Conservation (phyloP, 768 basidiomycete genomes). For the Ramaria sp. region DNA sequence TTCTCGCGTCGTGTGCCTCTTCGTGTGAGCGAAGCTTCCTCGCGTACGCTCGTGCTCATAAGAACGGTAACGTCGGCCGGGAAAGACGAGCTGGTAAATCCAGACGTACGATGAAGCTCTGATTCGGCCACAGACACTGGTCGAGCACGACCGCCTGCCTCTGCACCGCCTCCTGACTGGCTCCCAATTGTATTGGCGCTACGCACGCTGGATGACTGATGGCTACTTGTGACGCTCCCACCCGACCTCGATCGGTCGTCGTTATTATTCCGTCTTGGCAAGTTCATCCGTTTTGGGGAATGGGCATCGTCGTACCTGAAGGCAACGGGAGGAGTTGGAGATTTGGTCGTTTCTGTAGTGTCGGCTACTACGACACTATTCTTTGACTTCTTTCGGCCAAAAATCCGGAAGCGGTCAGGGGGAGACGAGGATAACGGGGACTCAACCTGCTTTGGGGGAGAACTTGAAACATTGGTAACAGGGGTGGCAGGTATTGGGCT, state of each 20-base stretch:
- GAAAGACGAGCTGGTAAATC: not conserved
- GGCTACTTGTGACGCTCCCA: conserved; percentile 46
- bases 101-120: not conserved
- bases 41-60: not conserved
- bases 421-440: not conserved
- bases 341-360: not conserved
- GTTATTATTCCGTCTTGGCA: conserved; percentile 23
- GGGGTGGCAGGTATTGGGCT: conserved; percentile 2
- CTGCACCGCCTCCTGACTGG: conserved; percentile 27
- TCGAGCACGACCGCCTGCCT: not conserved
- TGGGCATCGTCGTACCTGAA: conserved; percentile 2
- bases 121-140: not conserved
- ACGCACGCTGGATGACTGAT: conserved; percentile 42
- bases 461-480: conserved; percentile 8
- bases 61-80: not conserved
- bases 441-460: not conserved
- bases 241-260: conserved; percentile 44
- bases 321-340: conserved; percentile 7
- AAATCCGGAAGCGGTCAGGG: conserved; percentile 3
- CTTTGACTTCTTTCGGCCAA: conserved; percentile 8
- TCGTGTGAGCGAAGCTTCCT: not conserved
- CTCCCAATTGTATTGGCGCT: conserved; percentile 43
- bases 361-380: not conserved
- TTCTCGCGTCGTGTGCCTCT: conserved; percentile 1
- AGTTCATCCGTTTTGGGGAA: conserved; percentile 13